Base-by-base conservation (phyloP, 2,329 filamentous ascomycete species). In the Fusarium citri region DNA sequence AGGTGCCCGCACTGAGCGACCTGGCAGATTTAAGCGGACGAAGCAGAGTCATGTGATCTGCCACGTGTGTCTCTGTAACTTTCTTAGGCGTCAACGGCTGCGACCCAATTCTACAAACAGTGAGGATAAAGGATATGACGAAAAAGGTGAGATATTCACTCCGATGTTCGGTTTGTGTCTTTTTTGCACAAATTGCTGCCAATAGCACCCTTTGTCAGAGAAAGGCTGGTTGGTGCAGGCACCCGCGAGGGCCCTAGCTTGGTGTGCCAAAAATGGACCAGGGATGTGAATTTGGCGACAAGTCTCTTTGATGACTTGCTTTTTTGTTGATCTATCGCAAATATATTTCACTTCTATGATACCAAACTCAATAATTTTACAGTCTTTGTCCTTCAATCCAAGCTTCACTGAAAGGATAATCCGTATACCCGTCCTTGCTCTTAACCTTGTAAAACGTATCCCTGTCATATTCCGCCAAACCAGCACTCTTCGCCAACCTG, bases 401-500 rank as follows among this genome's bases (percentile, higher is more conserved):
- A 10, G 7, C 26, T 16, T 51, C 9, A n/a, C 62, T 56, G 45
- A 73, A 76, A 9, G 67, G 51, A 45, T 76, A 77, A 42, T 77
- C 73, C 8, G 55, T 69, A n/a, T 77, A 77, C 2, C 76, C 76
- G 10, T 69, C 64, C 3, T 26, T 8, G 5, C 61, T 58, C 4
- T 57, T 66, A 0, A 72, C 65, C 2, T 71, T 76, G 50, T 79
- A 79, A 30, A 78, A 78, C 0, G 72, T 74, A 5, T 61, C 49
- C 11, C 76, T 70, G 11, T 78, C 66, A 55, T 78, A 79, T 11
- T 63, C 42, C 25, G 66, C 71, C 10, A 78, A n/a, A 56, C 55
- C 18, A 9, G 77, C 22, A 3, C 63, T 57, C 1, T 72, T 58
- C 10, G 68, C 61, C 5, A 77, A 55, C 1, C 76, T 68, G 25